phyloP scores from a whole-genome alignment of 2,329 filamentous ascomycete species.

The Colletotrichum truncatum region DNA sequence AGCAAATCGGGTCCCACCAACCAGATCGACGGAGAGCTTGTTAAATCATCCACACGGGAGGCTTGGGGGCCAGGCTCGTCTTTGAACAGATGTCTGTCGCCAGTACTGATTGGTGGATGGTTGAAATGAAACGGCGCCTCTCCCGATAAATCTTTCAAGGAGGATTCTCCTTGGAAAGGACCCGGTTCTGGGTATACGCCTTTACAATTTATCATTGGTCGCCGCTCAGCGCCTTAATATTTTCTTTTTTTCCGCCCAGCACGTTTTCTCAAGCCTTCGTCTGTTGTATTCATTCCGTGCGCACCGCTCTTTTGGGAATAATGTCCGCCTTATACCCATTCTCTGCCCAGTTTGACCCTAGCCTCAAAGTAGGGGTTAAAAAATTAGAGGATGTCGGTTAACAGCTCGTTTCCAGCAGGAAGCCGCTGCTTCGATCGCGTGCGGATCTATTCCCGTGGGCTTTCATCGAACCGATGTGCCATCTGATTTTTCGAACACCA shows the following conservation, averaged over 20 bases:
- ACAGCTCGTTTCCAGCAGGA: not conserved
- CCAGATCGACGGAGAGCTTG: not conserved
- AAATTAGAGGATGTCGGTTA: not conserved
- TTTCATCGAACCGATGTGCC: not conserved
- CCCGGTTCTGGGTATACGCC: not conserved
- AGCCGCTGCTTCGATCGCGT: conserved; percentile 11
- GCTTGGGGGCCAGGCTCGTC: not conserved
- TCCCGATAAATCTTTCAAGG: not conserved
- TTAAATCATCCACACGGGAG: not conserved
- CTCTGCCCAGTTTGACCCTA: not conserved
- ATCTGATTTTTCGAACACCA: conserved; percentile 4
- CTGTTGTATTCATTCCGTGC: not conserved
- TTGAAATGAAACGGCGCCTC: conserved; percentile 17
- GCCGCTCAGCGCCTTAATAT: not conserved
- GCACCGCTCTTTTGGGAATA: not conserved
- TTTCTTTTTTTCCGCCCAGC: not conserved
- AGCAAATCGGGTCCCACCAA: not conserved
- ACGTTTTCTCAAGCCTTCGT: not conserved
- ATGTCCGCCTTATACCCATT: not conserved
- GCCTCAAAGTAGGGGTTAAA: not conserved
- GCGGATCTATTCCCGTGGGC: conserved; percentile 13
- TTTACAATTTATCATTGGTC: not conserved
- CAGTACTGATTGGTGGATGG: not conserved
- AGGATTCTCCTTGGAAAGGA: not conserved
- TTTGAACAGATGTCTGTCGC: not conserved